Evolutionary conservation across 345 rosid genomes (phyloP).

Genomic region (Salix brachista): DNA sequence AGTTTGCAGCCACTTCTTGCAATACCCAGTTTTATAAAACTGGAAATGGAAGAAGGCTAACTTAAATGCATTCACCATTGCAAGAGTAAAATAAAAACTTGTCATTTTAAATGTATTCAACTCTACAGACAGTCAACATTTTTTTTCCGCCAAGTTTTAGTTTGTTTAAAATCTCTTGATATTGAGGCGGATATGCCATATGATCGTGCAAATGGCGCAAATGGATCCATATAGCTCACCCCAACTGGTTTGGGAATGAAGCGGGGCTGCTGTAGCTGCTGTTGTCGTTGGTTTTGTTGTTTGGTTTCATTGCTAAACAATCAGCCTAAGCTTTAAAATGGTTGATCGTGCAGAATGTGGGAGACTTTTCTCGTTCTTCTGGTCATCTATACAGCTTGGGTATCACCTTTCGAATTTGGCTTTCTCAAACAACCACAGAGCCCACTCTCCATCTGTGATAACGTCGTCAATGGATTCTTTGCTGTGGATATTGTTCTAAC

Average conservation of each 20-base stretch:
- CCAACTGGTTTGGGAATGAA: not conserved
- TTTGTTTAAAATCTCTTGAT: not conserved
- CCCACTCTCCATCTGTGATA: conserved; percentile 62
- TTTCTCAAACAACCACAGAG: conserved; percentile 52
- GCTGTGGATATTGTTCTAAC: conserved; percentile 75
- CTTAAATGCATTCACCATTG: not conserved
- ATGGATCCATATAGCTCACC: not conserved
- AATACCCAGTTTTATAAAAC: not conserved
- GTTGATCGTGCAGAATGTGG: conserved; percentile 61
- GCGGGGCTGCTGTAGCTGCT: not conserved
- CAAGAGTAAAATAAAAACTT: not conserved
- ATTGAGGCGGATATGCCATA: not conserved
- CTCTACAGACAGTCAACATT: not conserved
- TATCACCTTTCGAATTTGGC: conserved; percentile 86
- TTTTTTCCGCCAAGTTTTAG: not conserved
- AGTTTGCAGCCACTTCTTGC: not conserved
- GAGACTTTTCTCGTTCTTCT: conserved; percentile 65
- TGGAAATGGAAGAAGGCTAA: not conserved
- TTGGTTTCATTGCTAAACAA: not conserved
- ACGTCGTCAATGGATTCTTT: conserved; percentile 84
- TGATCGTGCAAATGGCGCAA: not conserved
- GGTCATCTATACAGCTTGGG: conserved; percentile 90
- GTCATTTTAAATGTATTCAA: too few species aligned
- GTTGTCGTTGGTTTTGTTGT: too few species aligned
- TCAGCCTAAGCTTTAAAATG: not conserved